Evolutionary conservation across 371 early-diverging fungal species (phyloP), one percentile per base, ranked within the genome.

Genomic region (Chytridium lagenaria): DNA sequence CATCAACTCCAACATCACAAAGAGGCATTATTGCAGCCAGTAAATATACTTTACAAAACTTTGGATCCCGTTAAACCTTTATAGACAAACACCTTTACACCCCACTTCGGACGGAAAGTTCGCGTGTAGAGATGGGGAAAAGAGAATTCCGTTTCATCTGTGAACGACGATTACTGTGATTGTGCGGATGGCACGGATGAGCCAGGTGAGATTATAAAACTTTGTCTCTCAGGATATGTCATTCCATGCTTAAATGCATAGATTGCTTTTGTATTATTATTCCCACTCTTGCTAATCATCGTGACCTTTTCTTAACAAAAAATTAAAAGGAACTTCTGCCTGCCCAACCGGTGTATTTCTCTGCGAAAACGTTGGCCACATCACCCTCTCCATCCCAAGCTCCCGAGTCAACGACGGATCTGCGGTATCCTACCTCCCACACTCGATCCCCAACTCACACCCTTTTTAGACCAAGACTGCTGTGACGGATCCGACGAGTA

Each of bases 141-240:
- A 86, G 67, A 74, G 71, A 7, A 90, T 96, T 38, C 84, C 0
- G 88, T 84, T 68, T 70, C 82, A 2, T 88, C 90, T 0, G 90
- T 98, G 37, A 98, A 98, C 72, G 97, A 96, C 79, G 95, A 97
- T 79, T 98, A 93, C 77, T 98, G 98, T 81, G 97, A 98, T 83
- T 98, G 98, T 72, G 77, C 81, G 36, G 98, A 98, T 80, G 96
- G 96, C 2, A 93, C 92, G 16, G 98, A 98, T 80, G 98, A 98
- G 72, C 95, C 96, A 70, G 98, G 96, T 87, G 81, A n/a, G n/a
- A n/a, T n/a, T n/a, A n/a, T n/a, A n/a, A n/a, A n/a, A n/a, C n/a
- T n/a, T n/a, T n/a, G n/a, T n/a, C n/a, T n/a, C n/a, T n/a, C n/a
- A n/a, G n/a, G n/a, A n/a, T n/a, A n/a, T n/a, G n/a, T n/a, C n/a